Evolutionary conservation across 2,329 filamentous ascomycete genomes (phyloP).

Genomic region (Pseudogymnoascus sp.): DNA sequence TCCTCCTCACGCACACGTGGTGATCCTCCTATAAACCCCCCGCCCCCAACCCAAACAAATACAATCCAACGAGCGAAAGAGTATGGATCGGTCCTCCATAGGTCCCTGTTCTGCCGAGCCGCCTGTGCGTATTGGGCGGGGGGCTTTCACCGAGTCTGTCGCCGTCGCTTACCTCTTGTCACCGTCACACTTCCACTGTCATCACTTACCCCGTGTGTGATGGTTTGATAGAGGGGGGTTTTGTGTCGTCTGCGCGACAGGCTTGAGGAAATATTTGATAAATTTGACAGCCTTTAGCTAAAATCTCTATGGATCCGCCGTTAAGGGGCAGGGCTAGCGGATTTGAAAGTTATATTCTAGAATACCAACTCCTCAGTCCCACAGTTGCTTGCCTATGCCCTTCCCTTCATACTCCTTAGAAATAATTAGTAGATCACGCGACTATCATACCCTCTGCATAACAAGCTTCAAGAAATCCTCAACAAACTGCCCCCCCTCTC

Average conservation of each 20-base stretch:
- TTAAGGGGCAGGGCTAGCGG: not conserved
- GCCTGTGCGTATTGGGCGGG: no score
- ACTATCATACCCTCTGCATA: constrained; percentile 10
- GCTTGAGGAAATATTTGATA: not conserved
- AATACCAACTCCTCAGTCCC: not conserved
- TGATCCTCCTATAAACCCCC: no score
- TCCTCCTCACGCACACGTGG: no score
- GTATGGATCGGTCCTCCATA: no score
- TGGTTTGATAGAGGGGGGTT: not conserved
- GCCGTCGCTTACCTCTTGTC: no score
- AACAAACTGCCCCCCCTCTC: constrained; percentile 16
- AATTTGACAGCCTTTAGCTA: not conserved
- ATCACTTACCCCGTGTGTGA: no score
- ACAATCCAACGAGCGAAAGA: no score
- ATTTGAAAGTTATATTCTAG: not conserved
- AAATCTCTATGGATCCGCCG: not conserved
- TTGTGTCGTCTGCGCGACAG: not conserved
- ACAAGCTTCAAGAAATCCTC: constrained; percentile 17
- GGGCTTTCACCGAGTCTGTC: no score
- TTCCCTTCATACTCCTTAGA: not conserved
- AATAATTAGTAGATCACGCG: not conserved
- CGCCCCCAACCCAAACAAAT: no score
- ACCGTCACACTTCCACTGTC: no score
- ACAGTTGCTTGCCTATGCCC: not conserved
- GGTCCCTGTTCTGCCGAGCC: no score